Base-by-base conservation (phyloP, 2,329 filamentous ascomycete genomes). In the Chaetoscypha palmicola region DNA sequence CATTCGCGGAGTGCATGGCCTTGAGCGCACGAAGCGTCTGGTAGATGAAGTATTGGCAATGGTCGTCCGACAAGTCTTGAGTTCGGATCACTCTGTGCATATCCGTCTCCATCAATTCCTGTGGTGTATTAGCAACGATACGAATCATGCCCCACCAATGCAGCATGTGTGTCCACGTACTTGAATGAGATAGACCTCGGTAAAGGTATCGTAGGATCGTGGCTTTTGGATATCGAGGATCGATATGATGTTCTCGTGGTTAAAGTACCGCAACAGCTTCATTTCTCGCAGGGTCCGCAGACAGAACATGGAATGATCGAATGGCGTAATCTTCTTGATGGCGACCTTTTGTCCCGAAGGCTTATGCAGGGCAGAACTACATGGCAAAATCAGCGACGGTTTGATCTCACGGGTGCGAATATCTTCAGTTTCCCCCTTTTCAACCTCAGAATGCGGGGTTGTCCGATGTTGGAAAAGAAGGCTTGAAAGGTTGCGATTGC, bases 1-100 rank as follows among this genome's bases (percentile, higher is more conserved):
- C 92, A 61, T 98, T 97, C 53, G 92, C 92, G 11, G 92, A 97
- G 71, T 98, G 92, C 91, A 98, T 97, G 30, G 92, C 92, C 74
- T 98, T 98, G 60, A 98, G 75, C 9, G 91, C 92, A 59, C 92
- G 89, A 46, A 98, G 79, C 2, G 92, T 98, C 72, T 98, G 92
- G 74, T 98, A 98, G 69, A 98, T 98, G 71, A 98, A 98, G 72
- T 98, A 98, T 68, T 98, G 92, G 77, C 92, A 98, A 68, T 98
- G 92, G 66, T 98, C 92, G 66, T 98, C 92, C 28, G 92, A 97
- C 35, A 98, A 79, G 63, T 98, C 92, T 69, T 98, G 92, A 30
- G 92, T 98, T 58, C 92, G 88, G 62, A 98, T 98, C 55, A 98
- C 92, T 56, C 92, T 81, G 68, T 98, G 92, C 92, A 98, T 98